Percentiles rank a stretch among this genome's conserved stretches.
phyloP scores from a whole-genome alignment of 495 filamentous ascomycete genomes.

The Jackrogersella minutella region DNA sequence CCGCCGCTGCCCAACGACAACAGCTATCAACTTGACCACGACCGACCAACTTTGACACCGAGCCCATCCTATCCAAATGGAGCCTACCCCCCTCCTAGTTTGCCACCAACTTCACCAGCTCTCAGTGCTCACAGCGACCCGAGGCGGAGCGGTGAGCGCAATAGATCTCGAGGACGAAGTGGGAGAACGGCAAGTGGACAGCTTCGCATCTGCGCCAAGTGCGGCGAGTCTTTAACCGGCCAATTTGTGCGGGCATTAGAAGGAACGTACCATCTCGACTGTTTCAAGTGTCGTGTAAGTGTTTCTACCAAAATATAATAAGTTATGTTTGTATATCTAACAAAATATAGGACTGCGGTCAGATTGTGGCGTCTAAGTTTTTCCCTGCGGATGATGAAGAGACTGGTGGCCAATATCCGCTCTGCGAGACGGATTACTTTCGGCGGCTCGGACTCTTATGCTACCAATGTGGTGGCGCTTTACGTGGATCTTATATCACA shows the following conservation, averaged over 20 bases:
- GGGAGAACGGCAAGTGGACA: slow-evolving; percentile 61
- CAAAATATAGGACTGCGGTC: slow-evolving; percentile 80
- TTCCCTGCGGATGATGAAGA: slow-evolving; percentile 94
- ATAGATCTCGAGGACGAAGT: slow-evolving; percentile 54
- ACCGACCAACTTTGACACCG: slow-evolving; percentile 47
- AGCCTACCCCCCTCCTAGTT: slow-evolving; percentile 42
- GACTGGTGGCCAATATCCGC: slow-evolving; percentile 84
- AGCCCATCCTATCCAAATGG: slow-evolving; percentile 51
- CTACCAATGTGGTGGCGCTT: slow-evolving; percentile 87
- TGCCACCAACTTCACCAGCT: slow-evolving; percentile 51
- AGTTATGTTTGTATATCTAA: slow-evolving; percentile 24
- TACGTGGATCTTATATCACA: slow-evolving; percentile 98
- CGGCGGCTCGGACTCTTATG: slow-evolving; percentile 90
- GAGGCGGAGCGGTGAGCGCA: slow-evolving; percentile 57
- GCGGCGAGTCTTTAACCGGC: slow-evolving; percentile 82
- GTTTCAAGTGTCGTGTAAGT: slow-evolving; percentile 95
- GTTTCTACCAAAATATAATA: neutral
- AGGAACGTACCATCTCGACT: slow-evolving; percentile 95
- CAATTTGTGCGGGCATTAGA: slow-evolving; percentile 95
- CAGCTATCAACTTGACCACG: slow-evolving; percentile 48
- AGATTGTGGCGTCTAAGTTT: slow-evolving; percentile 98
- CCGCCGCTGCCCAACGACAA: slow-evolving; percentile 35
- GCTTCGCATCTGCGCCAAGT: slow-evolving; percentile 83
- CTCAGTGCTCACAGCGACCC: slow-evolving; percentile 48
- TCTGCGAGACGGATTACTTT: slow-evolving; percentile 99